Conservation (phyloP, 192 early-diverging fungal species). For the Coemansia pectinata region DNA sequence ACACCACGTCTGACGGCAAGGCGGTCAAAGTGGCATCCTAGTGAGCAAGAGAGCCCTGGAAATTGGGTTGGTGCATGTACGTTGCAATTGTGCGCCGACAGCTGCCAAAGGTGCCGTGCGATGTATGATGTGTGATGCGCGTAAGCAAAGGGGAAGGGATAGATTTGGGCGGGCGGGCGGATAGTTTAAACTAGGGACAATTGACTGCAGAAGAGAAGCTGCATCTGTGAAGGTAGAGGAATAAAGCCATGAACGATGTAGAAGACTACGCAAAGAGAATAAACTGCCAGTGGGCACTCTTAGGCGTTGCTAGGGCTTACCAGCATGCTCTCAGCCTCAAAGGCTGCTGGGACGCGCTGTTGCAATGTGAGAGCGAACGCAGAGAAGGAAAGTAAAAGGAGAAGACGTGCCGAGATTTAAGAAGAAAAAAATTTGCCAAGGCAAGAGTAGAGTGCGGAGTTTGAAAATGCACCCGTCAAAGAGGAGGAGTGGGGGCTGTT, state of each 20-base stretch:
- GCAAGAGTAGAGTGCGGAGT: conserved; percentile 13
- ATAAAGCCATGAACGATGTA: not conserved
- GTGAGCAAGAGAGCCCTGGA: not conserved
- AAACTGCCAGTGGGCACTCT: not conserved
- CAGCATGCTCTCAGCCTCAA: conserved; percentile 1
- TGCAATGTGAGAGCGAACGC: not conserved
- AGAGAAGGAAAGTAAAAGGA: not conserved
- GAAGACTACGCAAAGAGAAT: not conserved
- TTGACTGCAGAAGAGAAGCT: not conserved
- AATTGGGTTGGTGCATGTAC: not conserved
- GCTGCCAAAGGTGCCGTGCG: not conserved
- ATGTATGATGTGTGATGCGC: not conserved
- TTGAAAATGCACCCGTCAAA: conserved; percentile 11
- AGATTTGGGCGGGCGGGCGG: not conserved
- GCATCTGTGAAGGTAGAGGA: not conserved
- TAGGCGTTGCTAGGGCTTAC: not conserved
- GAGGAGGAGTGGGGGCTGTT: not conserved
- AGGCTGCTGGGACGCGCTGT: not conserved
- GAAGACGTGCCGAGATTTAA: not conserved
- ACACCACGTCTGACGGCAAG: conserved; percentile 14
- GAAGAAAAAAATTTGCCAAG: not conserved
- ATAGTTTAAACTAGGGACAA: not conserved
- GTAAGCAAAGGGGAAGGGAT: not conserved
- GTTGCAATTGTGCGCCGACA: conserved; percentile 3
- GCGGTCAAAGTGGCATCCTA: not conserved